Evolutionary conservation across 2,329 filamentous ascomycete species (phyloP).

Genomic region (Aspergillus niger): DNA sequence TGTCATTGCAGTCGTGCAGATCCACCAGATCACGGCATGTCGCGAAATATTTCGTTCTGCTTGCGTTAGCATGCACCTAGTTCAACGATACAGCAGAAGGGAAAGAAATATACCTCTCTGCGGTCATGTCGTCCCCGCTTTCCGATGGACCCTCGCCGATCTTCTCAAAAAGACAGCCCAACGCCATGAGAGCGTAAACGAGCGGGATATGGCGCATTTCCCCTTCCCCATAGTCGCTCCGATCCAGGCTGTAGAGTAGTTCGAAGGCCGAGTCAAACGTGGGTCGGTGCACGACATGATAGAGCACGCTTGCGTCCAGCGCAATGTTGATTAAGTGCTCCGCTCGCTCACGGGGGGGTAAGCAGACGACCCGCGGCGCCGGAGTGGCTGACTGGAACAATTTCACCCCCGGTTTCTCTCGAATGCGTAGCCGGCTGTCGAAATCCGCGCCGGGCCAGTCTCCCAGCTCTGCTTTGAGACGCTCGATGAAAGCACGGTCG

Average conservation of each 20-base stretch:
- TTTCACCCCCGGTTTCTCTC: constrained; percentile 1
- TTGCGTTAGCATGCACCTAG: not conserved
- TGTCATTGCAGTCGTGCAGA: constrained; percentile 11
- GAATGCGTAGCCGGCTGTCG: constrained; percentile 4
- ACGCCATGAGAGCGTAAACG: constrained; percentile 13
- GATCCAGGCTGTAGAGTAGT: constrained; percentile 13
- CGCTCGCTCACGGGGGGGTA: constrained; percentile 2
- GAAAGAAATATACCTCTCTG: not conserved
- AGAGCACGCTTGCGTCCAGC: constrained; percentile 12
- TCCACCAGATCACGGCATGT: constrained; percentile 10
- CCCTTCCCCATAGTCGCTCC: constrained; percentile 6
- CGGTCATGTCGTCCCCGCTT: not conserved
- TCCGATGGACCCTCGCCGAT: not conserved
- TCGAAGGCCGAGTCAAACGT: constrained; percentile 11
- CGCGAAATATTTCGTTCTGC: constrained; percentile 10
- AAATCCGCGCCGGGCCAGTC: constrained; percentile 6
- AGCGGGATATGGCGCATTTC: constrained; percentile 12
- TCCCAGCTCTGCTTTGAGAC: constrained; percentile 11
- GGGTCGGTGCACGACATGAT: constrained; percentile 12
- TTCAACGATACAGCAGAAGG: too few species aligned
- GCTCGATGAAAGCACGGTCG: constrained; percentile 10
- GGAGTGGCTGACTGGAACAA: constrained; percentile 2
- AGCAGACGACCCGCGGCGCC: not conserved
- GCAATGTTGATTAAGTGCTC: constrained; percentile 10
- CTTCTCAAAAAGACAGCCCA: constrained; percentile 10